These are phyloP conservation scores for Lipomyces japonicus DNA, from an alignment of 805 yeast species.

Conservation along the genomic window DNA sequence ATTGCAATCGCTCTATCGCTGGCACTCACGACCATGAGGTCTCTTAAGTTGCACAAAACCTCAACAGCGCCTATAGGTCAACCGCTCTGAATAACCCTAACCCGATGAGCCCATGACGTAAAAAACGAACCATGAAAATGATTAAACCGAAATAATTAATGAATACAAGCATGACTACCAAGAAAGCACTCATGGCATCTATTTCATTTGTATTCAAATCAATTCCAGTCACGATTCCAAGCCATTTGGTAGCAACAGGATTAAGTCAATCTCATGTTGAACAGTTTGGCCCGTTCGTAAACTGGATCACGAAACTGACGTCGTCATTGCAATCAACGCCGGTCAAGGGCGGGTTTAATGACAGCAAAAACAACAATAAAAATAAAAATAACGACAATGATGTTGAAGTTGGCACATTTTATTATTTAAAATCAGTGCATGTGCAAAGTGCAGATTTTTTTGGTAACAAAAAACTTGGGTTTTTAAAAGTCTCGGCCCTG, in stretches of 20 bases:
- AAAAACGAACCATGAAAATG: too few relatives aligned
- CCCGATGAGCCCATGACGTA: too few relatives aligned
- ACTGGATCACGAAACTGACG: slow-evolving; percentile 16
- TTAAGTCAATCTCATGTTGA: slow-evolving; percentile 9
- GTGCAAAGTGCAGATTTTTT: slow-evolving; percentile 31
- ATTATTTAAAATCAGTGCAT: slow-evolving; percentile 22
- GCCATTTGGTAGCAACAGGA: slow-evolving; percentile 8
- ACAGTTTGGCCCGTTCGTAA: slow-evolving; percentile 17
- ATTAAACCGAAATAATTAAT: too few relatives aligned
- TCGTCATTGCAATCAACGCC: slow-evolving; percentile 11
- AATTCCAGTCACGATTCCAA: slow-evolving; percentile 12
- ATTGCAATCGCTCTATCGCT: too few relatives aligned
- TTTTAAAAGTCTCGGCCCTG: slow-evolving; percentile 30
- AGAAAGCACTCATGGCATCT: too few relatives aligned
- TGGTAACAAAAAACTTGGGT: slow-evolving; percentile 27
- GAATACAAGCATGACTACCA: too few relatives aligned
- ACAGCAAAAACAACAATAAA: too few relatives aligned
- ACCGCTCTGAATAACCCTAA: too few relatives aligned
- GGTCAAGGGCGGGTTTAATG: slow-evolving; percentile 16
- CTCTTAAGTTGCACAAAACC: too few relatives aligned
- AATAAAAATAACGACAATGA: not conserved
- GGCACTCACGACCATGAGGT: too few relatives aligned
- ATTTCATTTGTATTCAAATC: slow-evolving; percentile 15
- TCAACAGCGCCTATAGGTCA: too few relatives aligned
- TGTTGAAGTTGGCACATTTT: slow-evolving; percentile 2